Base-by-base conservation (phyloP, 2,329 filamentous ascomycete species). In the Cercospora sp. region DNA sequence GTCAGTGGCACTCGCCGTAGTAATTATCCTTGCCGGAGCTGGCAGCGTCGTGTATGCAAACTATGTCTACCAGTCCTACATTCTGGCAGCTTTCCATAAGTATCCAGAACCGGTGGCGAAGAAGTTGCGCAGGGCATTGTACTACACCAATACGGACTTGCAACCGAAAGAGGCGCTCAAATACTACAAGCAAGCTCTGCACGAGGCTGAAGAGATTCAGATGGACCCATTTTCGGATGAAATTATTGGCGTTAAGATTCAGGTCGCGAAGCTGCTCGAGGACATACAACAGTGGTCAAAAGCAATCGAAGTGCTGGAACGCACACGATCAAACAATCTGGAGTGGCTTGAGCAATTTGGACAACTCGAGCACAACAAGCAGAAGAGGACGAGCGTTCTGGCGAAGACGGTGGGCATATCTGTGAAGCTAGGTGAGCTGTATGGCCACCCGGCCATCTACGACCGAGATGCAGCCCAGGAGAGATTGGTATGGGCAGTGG, bases 191-290 rank as follows among this genome's bases (percentile, higher is more conserved):
- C 86, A 91, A 72, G 93, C 94, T 3, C 83, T 98, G 66, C 84
- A 89, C 70, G 85, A 90, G 62, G 93, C 93, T 66, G 83, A 89
- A 60, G 89, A 92, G 75, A 77, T 91, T 61, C 88, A 89, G 0
- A 87, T 99, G 82, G 93, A 98, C 76, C 92, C 92, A 0, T 96
- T 94, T 78, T 94, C 91, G 3, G 91, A 97, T 74, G 94, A 97
- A 78, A 90, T 97, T 36, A 85, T 97, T 73, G 95, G 95, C 8
- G 89, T 98, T 63, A 92, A 93, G 76, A 89, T 98, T 61, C 89
- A 94, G 77, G 84, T 97, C 8, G 89, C 92, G 1, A 85, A 86
- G 9, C 89, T 97, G 84, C 85, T 97, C 70, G 92, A 97, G 79
- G 90, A 90, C 75, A 87, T 92, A 16, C 85, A 89, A 33, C 87